Evolutionary conservation across 306 rosid genomes (phyloP).

Genomic region (Mucuna pruriens): DNA sequence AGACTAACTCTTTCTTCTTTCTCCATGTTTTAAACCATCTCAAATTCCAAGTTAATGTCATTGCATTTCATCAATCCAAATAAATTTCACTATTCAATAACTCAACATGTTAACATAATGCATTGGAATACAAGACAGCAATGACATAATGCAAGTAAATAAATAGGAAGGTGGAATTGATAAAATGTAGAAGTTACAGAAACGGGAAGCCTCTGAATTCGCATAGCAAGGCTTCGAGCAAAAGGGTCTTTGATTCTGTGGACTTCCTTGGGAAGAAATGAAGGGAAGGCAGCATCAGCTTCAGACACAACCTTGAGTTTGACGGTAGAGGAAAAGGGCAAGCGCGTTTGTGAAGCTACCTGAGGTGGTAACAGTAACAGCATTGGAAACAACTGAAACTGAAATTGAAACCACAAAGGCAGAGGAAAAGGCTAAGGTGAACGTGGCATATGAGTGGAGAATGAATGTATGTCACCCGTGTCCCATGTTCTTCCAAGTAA

Average conservation of each 20-base stretch:
- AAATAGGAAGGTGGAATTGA: background rate
- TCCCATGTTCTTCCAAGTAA: background rate
- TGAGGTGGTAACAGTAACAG: background rate
- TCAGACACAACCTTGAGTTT: slow-evolving; percentile 32
- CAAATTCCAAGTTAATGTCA: background rate
- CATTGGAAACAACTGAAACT: background rate
- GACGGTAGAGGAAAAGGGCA: background rate
- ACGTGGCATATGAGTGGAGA: background rate
- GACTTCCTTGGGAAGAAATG: slow-evolving; percentile 79
- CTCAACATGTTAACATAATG: background rate
- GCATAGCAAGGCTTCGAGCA: slow-evolving; percentile 69
- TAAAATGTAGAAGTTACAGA: background rate
- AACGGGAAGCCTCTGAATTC: slow-evolving; percentile 77
- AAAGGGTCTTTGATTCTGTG: slow-evolving; percentile 69
- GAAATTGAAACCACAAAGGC: background rate
- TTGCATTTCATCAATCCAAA: background rate
- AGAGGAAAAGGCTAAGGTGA: background rate
- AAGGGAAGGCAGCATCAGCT: slow-evolving; percentile 58
- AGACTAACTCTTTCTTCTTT: no score
- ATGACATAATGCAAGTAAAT: background rate
- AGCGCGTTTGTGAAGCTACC: slow-evolving; percentile 43
- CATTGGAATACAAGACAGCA: background rate
- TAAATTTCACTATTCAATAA: background rate
- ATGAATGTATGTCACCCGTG: background rate
- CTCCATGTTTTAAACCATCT: background rate